Base-by-base conservation (phyloP, 2,329 filamentous ascomycete genomes). In the Annulohypoxylon truncatum region DNA sequence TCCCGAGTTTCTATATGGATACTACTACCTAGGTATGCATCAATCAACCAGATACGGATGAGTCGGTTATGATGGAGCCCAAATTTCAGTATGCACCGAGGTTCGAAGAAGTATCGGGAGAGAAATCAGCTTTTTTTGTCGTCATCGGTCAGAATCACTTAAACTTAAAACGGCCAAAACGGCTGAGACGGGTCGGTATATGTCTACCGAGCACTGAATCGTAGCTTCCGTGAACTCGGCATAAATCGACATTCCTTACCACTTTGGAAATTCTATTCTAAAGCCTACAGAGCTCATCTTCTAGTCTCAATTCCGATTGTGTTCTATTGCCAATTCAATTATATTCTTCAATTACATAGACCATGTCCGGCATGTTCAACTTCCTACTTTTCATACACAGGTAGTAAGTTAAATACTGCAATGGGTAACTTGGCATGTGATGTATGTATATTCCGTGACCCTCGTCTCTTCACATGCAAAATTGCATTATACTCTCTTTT, bases 401-500 rank as follows among this genome's bases (percentile, higher is more conserved):
- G 6, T 24, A 26, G 10, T 13, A 46, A 29, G n/a, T 42, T 18
- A 13, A 35, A 18, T 33, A 13, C 12, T 38, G 15, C 15, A 20
- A 15, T 44, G 2, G 12, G 4, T 8, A 31, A 33, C 18, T 20
- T 48, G 24, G 24, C 56, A 65, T 65, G 62, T 65, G 56, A 61
- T 33, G n/a, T 33, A 55, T 38, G n/a, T 38, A 53, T 48, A n/a
- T 52, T 61, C 52, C 12, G 18, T 33, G 22, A 28, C 52, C 35
- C 28, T 33, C 31, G 24, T 31, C 15, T 38, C 46, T 62, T 66
- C 63, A 66, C 63, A 62, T 66, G 53, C 28, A 54, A 64, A 64
- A 51, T 20, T 28, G 28, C 44, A 46, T 28, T 42, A 53, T 54
- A 50, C 53, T 24, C 18, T 18, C 20, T 9, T 26, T 4, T 5